These are phyloP conservation scores for Abelmoschus esculentus DNA, from an alignment of 345 rosid genomes.

Conservation along the genomic window DNA sequence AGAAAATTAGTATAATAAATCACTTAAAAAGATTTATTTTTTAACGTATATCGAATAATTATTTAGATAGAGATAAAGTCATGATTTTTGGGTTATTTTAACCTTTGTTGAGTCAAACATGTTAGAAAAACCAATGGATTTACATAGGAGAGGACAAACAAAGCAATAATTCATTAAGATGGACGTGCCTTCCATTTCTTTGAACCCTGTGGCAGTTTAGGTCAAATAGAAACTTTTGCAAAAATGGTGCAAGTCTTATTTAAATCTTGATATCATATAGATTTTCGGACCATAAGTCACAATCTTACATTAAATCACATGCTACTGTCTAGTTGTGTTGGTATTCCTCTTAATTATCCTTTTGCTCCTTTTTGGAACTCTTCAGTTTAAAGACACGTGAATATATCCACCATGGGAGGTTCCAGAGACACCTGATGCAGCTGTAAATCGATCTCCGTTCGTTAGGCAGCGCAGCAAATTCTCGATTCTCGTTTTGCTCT, in stretches of 20 bases:
- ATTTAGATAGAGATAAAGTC: too few relatives aligned
- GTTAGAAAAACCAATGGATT: not conserved
- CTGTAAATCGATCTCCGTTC: conserved; percentile 19
- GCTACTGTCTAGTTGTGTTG: not conserved
- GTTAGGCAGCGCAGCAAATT: conserved; percentile 14
- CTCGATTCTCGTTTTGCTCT: conserved; percentile 17
- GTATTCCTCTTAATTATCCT: conserved; percentile 8
- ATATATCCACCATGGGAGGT: conserved; percentile 39
- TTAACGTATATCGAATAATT: not conserved
- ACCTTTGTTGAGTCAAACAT: conserved; percentile 3
- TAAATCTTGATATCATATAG: not conserved
- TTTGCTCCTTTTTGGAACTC: conserved; percentile 7
- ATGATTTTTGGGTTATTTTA: too few relatives aligned
- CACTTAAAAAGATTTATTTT: not conserved
- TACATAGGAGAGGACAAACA: not conserved
- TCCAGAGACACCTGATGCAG: conserved; percentile 32
- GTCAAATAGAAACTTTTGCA: not conserved
- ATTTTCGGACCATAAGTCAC: not conserved
- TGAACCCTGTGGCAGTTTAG: not conserved
- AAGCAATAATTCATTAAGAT: not conserved
- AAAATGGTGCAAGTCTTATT: not conserved
- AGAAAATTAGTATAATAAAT: not conserved
- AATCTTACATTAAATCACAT: conserved; percentile 1
- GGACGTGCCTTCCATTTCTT: conserved; percentile 45
- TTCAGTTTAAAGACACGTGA: conserved; percentile 4